Evolutionary conservation across 805 yeast species (phyloP), one percentile per base, ranked within the genome.

Genomic region (Ogataea nitratoaversa): DNA sequence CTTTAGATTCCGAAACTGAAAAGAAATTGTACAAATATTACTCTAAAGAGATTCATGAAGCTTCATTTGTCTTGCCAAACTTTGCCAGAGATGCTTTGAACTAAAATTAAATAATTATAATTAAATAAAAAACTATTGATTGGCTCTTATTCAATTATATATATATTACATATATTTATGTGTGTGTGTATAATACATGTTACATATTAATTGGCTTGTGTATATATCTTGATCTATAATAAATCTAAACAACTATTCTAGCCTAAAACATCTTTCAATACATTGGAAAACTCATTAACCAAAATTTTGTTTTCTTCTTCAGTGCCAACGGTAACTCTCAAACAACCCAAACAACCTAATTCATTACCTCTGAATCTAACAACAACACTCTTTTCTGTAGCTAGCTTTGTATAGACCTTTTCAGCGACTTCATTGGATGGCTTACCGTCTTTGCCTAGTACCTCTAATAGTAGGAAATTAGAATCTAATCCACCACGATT

Each of bases 291-390:
- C 32, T 53, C 54, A 25, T 67, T 54, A 8, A 90, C 56, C 36
- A 93, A 61, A 7, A 53, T 44, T 34, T 66, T 60, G 53, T 88
- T 91, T 63, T 93, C 98, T 40, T 74, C 78, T 19, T 61, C 65
- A 0, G 96, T 89, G 14, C 99, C 99, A 25, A 93, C 68, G 1
- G 97, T 85, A 19, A 90, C 75, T 63, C 99, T 77, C 38, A 93
- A 66, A 36, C 88, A 87, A 24, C 99, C 99, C 4, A 67, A 66
- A 59, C 99, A 93, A 29, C 95, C 95, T 33, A 80, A 72, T 65
- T 93, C 99, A 27, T 68, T 76, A 23, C 99, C 99, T 67, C 99
- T 77, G 59, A 77, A 93, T 63, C 99, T 76, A 13, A 91, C 85
- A 34, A 93, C 98, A 18, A 91, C 89, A 25, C 76, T 78, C 33